A percentile compares a stretch with the other conserved stretches of the same genome.
phyloP scores from a whole-genome alignment of 2,329 filamentous ascomycete genomes.

The Ceratocystis destructans region DNA sequence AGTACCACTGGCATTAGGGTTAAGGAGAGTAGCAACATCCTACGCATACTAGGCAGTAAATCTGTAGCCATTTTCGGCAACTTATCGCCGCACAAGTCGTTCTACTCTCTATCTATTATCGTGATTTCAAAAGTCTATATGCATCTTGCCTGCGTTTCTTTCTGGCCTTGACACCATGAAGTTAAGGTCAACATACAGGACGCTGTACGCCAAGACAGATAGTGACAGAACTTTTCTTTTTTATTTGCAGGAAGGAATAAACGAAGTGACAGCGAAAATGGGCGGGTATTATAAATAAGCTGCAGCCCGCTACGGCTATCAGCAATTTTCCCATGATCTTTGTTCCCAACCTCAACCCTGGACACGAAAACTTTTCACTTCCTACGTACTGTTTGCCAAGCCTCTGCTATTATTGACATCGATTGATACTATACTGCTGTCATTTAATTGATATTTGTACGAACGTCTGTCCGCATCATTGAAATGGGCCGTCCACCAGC shows the following conservation, averaged over 20 bases:
- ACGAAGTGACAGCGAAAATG: too few species aligned
- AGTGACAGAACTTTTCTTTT: too few species aligned
- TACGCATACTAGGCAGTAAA: not conserved
- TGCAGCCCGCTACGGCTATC: not conserved
- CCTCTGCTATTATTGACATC: too few species aligned
- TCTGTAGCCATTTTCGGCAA: not conserved
- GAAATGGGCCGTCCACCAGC: constrained; percentile 1
- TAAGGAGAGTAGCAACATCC: not conserved
- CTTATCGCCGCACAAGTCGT: not conserved
- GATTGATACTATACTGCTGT: not conserved
- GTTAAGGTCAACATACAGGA: not conserved
- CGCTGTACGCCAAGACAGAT: not conserved
- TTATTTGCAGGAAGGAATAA: too few species aligned
- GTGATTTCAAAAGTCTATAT: constrained; percentile 11
- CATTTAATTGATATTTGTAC: not conserved
- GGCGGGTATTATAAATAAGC: not conserved
- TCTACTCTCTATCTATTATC: not conserved
- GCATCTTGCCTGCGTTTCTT: not conserved
- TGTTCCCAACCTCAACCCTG: too few species aligned
- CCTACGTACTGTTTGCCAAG: too few species aligned
- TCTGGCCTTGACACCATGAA: not conserved
- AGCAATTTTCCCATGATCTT: too few species aligned
- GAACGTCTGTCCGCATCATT: not conserved
- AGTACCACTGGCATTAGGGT: not conserved
- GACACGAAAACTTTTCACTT: too few species aligned